A percentile compares a stretch with the other conserved stretches of the same genome.
phyloP scores from a whole-genome alignment of 345 rosid genomes.

The Populus nigra region DNA sequence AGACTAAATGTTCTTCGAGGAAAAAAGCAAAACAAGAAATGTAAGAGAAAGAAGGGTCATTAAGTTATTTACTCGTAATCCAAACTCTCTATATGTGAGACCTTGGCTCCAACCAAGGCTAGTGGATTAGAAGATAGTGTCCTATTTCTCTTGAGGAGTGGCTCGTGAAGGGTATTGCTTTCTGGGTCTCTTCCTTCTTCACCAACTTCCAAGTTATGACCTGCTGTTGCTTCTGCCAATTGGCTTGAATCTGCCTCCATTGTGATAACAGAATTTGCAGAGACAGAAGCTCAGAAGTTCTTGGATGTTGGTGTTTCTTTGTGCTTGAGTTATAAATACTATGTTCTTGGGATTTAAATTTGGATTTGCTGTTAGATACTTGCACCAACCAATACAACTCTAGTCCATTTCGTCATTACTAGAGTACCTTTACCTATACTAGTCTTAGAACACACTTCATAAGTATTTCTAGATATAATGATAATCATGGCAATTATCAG shows the following conservation, averaged over 20 bases:
- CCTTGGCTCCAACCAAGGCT: slow-evolving; percentile 83
- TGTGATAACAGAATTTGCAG: slow-evolving; percentile 12
- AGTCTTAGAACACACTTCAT: too few species aligned
- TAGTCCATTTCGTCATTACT: too few species aligned
- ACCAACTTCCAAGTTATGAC: slow-evolving; percentile 24
- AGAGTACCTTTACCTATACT: too few species aligned
- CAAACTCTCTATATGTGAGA: slow-evolving; percentile 82
- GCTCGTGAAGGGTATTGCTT: slow-evolving; percentile 53
- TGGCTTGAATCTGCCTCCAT: slow-evolving; percentile 51
- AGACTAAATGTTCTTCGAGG: not conserved
- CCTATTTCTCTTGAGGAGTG: slow-evolving; percentile 71
- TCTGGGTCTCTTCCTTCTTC: slow-evolving; percentile 67
- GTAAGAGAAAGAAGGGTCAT: not conserved
- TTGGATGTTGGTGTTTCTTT: not conserved
- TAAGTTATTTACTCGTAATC: slow-evolving; percentile 67
- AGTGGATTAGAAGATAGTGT: slow-evolving; percentile 74
- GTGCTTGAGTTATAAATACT: slow-evolving; percentile 5
- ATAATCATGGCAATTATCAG: too few species aligned
- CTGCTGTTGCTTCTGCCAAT: slow-evolving; percentile 17
- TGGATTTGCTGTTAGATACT: too few species aligned
- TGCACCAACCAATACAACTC: too few species aligned
- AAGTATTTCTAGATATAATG: too few species aligned
- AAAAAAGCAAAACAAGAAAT: not conserved
- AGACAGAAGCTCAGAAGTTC: not conserved
- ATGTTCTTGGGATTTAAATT: too few species aligned